phyloP scores from a whole-genome alignment of 2,329 filamentous ascomycete species.

The Aspergillus carbonarius region DNA sequence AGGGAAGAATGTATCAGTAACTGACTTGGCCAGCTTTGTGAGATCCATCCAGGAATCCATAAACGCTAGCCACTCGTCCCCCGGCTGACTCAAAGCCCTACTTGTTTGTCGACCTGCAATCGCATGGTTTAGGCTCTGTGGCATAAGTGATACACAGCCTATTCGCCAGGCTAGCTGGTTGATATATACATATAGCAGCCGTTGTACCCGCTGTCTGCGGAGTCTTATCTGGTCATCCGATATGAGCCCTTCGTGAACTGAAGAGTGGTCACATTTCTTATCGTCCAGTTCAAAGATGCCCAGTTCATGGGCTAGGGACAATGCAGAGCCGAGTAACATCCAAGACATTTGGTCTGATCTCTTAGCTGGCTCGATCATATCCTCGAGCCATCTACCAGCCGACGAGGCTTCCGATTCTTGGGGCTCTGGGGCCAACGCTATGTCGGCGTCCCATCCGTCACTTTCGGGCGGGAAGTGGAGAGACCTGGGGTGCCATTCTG shows the following conservation, averaged over 20 bases:
- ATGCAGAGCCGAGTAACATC: conserved; percentile 57
- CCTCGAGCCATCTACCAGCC: conserved; percentile 50
- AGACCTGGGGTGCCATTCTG: conserved; percentile 58
- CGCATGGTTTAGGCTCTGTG: conserved; percentile 42
- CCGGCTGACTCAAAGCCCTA: conserved; percentile 39
- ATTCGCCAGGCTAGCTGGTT: conserved; percentile 54
- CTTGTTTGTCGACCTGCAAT: conserved; percentile 31
- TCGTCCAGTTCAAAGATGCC: conserved; percentile 50
- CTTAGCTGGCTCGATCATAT: conserved; percentile 55
- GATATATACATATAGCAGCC: conserved; percentile 49
- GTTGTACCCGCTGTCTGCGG: conserved; percentile 37
- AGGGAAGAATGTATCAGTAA: conserved; percentile 56
- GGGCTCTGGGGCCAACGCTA: conserved; percentile 44
- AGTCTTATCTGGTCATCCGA: conserved; percentile 32
- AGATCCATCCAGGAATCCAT: conserved; percentile 55
- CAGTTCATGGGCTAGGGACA: conserved; percentile 54
- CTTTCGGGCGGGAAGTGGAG: conserved; percentile 55
- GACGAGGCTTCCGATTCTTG: conserved; percentile 29
- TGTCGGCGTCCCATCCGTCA: conserved; percentile 57
- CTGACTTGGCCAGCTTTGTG: conserved; percentile 51
- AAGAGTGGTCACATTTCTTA: conserved; percentile 29
- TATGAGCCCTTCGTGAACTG: conserved; percentile 25
- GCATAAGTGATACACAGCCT: conserved; percentile 53
- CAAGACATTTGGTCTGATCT: conserved; percentile 60
- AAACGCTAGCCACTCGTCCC: conserved; percentile 52